Percentiles rank a stretch among this genome's conserved stretches.
These are phyloP conservation scores for Ocimum tenuiflorum DNA, from an alignment of 257 asterid species.

Conservation along the genomic window DNA sequence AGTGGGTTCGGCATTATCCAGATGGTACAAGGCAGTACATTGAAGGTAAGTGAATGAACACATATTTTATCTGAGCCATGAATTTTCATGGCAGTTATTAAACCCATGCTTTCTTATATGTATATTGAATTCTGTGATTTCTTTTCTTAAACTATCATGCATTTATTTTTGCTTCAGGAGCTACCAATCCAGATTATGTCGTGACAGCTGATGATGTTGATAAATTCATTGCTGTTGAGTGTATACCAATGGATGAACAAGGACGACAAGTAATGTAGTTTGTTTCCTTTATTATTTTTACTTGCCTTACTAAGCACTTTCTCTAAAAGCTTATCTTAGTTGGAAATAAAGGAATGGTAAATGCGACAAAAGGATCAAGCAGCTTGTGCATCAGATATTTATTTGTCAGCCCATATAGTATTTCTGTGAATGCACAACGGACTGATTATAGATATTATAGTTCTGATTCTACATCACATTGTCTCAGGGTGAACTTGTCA, in stretches of 20 bases:
- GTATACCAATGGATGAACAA: constrained; percentile 98
- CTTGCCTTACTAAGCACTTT: constrained; percentile 8
- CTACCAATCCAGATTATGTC: constrained; percentile 93
- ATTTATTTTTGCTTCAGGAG: constrained; percentile 46
- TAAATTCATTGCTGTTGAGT: constrained; percentile 88
- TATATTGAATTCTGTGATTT: neutral
- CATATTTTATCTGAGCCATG: neutral
- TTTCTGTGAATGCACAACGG: neutral
- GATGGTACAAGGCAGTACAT: constrained; percentile 96
- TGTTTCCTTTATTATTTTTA: neutral
- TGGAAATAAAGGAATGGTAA: neutral
- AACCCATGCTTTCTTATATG: neutral
- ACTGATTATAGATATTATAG: constrained; percentile 1
- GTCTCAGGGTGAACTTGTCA: constrained; percentile 83
- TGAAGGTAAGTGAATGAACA: constrained; percentile 50
- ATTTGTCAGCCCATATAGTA: neutral
- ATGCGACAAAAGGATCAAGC: constrained; percentile 2
- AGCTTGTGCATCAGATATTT: constrained; percentile 1
- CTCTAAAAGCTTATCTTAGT: constrained; percentile 5
- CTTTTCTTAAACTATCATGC: neutral
- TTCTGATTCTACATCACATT: constrained; percentile 19
- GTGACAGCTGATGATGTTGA: constrained; percentile 98
- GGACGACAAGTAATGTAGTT: constrained; percentile 65
- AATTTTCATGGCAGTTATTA: neutral
- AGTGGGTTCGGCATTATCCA: constrained; percentile 99